Base-by-base conservation (phyloP, 106 monocot species). In the Phalaenopsis aphrodite region DNA sequence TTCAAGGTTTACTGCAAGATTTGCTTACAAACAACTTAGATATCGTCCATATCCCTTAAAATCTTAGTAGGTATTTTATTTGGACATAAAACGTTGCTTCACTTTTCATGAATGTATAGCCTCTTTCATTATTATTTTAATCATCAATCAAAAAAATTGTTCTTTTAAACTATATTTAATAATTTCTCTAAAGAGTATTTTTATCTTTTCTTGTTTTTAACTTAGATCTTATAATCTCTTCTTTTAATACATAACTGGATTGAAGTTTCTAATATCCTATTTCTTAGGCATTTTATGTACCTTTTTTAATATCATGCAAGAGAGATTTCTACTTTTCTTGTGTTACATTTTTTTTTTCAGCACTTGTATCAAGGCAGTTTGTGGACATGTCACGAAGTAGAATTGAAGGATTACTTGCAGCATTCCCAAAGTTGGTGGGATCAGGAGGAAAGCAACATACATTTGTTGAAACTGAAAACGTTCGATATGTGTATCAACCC, bases 401-500 rank as follows among this genome's bases (percentile, higher is more conserved):
- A 76, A 92, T 98, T 79, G 98, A 98, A 89, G 98, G 94, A 76
- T 69, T 98, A 68, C 92, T 98, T 78, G 98, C 98, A 69, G 98
- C 94, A 64, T 98, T 98, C 85, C 98, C 98, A 10, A 98, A 98
- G 81, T 81, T 98, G 73, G 88, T 98, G 41, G 98, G 98, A 77
- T 88, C 87, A 41, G 98, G 94, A 41, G 98, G 94, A 85, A 94
- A 98, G 77, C 98, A 98, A 64, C 98, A 98, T 74, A 98, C 98
- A 8, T 98, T 92, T 85, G 86, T 98, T 83, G 98, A 98, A 71
- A 94, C 98, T 75, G 98, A 98, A 67, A 98, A 92, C 85, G 98
- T 98, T 42, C 98, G 96, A 23, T 96, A 96, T 93, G 96, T 96
- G 7, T 96, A 96, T 78, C 96, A 96, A 76, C 96, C 96, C 61